A percentile compares a stretch with the other conserved stretches of the same genome.
Conservation (phyloP, 345 rosid species). For the Mallotus nudiflorus region DNA sequence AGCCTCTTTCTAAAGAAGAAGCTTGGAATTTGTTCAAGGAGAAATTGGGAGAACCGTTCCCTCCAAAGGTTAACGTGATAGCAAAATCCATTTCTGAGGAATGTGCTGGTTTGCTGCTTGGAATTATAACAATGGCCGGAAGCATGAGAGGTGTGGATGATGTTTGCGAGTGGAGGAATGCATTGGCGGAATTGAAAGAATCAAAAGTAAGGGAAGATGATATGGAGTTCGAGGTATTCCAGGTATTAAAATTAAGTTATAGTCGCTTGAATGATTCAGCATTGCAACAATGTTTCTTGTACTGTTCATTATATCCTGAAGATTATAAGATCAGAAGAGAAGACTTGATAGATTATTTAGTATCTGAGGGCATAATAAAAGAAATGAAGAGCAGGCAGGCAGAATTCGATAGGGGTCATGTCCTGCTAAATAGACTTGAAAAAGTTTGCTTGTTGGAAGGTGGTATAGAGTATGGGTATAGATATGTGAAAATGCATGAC, state of each 20-base stretch:
- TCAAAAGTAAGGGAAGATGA: neutral
- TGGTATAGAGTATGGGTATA: neutral
- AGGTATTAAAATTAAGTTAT: conserved; percentile 16
- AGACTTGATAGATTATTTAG: conserved; percentile 19
- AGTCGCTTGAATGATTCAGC: conserved; percentile 10
- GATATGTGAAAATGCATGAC: conserved; percentile 28
- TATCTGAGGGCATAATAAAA: conserved; percentile 25
- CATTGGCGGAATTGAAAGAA: conserved; percentile 16
- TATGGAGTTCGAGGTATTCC: conserved; percentile 7
- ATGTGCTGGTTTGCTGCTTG: conserved; percentile 31
- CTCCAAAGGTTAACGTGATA: neutral
- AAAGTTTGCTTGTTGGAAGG: no score
- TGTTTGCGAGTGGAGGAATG: conserved; percentile 22
- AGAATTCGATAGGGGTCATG: conserved; percentile 17
- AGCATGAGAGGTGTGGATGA: conserved; percentile 24
- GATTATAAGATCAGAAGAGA: neutral
- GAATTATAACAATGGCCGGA: no score
- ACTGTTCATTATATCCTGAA: conserved; percentile 26
- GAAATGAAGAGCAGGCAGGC: conserved; percentile 5
- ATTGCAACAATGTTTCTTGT: conserved; percentile 22
- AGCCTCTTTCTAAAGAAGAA: no score
- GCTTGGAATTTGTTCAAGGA: neutral
- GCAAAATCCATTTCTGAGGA: conserved; percentile 15
- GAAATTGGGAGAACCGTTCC: neutral
- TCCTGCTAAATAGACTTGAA: conserved; percentile 20